Percentiles rank a stretch among this genome's conserved stretches.
Conservation (phyloP, 208 protist genomes). For the Wallacemonas rigidus region DNA sequence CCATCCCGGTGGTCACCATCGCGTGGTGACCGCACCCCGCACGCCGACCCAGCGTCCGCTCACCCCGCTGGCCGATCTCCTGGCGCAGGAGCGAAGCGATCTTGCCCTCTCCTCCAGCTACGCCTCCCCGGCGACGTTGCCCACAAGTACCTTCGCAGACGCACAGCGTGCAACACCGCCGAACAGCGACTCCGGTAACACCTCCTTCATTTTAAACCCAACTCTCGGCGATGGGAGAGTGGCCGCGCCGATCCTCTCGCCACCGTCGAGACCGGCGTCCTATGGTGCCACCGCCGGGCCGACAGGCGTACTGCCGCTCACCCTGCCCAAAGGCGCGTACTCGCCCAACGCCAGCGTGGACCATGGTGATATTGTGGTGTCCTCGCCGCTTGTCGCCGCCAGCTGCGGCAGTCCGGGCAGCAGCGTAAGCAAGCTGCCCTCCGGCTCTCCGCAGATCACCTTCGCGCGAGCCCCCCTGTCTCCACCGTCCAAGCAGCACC, state of each 20-base stretch:
- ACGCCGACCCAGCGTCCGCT: constrained; percentile 37
- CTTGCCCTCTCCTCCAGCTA: constrained; percentile 7
- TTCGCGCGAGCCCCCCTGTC: constrained; percentile 8
- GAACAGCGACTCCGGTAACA: constrained; percentile 18
- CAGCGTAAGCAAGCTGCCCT: not conserved
- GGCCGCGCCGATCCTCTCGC: constrained; percentile 12
- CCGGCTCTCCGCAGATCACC: constrained; percentile 7
- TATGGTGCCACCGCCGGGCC: not conserved
- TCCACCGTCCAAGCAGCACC: not conserved
- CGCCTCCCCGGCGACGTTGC: constrained; percentile 5
- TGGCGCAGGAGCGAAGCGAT: constrained; percentile 21
- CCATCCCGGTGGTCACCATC: constrained; percentile 46
- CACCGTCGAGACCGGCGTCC: not conserved
- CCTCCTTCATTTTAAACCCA: constrained; percentile 12
- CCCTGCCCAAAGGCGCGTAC: not conserved
- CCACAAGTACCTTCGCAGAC: constrained; percentile 15
- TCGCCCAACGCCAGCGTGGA: constrained; percentile 9
- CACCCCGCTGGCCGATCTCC: constrained; percentile 48
- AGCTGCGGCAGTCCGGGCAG: not conserved
- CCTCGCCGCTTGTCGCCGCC: not conserved
- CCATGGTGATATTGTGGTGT: not conserved
- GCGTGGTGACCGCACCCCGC: constrained; percentile 36
- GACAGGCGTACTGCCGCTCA: not conserved
- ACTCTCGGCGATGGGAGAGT: not conserved
- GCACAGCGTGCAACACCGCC: constrained; percentile 12